Base-by-base conservation (phyloP, 75 land plant species). In the Cryptomeria japonica region DNA sequence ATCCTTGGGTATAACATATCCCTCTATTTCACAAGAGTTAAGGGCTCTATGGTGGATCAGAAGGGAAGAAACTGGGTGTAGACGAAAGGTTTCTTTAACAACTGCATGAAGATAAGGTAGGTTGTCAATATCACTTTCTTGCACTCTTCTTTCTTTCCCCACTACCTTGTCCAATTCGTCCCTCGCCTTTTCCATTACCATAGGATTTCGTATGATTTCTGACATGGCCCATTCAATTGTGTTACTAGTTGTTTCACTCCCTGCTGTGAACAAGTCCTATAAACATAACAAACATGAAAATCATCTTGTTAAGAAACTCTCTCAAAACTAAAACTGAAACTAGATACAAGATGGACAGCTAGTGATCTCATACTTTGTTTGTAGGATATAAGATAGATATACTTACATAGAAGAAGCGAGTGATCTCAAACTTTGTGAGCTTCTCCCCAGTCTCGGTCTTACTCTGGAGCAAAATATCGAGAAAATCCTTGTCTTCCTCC, bases 1-100 rank as follows among this genome's bases (percentile, higher is more conserved):
- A 61, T 86, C 82, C 68, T 91, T 90, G 25, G 97, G 96, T 51
- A 96, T 89, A 89, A 77, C 82, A 90, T 92, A 95, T 87, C 93
- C 97, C 49, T 85, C 85, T 85, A 95, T 86, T 49, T 92, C 90
- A 85, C 92, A 91, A 73, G 78, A 56, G 18, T 89, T 92, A 16
- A 87, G 9, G 5, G 95, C 90, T 36, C 86, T 83, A n/a, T 92
- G 92, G 1, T 95, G 96, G 25, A 92, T 92, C n/a, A 96, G 90
- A 79, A 96, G 90, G 0, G 97, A 94, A 18, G 93, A 91, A 3
- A 95, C 89, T 1, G 97, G 97, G 90, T 96, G 97, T 86, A 96
- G 85, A 5, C 96, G 92, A 84, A 96, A 91, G 64, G 89, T 90
- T 86, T 96, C 96, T 87, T 95, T 96, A 75, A 95, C 56, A 2